Percentiles rank a stretch among this genome's conserved stretches.
Conservation (phyloP, 768 basidiomycete species). For the Panus rudis region DNA sequence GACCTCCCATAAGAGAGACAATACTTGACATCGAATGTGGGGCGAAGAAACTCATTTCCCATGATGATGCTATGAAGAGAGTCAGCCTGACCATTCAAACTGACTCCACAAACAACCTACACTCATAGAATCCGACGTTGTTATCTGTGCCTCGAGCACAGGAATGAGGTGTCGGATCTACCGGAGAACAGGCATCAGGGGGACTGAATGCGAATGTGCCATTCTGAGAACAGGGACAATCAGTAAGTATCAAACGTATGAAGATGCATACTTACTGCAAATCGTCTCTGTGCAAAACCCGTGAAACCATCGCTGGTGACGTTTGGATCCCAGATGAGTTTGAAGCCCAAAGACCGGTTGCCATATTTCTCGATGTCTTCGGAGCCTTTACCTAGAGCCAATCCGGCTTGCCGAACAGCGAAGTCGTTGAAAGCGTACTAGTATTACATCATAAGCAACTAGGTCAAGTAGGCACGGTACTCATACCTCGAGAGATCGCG, state of each 20-base stretch:
- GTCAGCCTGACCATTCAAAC: not conserved
- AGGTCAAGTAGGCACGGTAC: not conserved
- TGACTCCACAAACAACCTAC: conserved; percentile 18
- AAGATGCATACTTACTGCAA: conserved; percentile 25
- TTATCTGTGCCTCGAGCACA: conserved; percentile 45
- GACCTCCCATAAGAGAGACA: conserved; percentile 41
- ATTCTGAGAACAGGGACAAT: conserved; percentile 26
- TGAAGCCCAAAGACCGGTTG: conserved; percentile 46
- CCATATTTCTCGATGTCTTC: conserved; percentile 36
- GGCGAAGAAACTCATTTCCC: conserved; percentile 48
- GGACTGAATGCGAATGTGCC: conserved; percentile 44
- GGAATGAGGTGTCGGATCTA: conserved; percentile 39
- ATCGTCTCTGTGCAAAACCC: conserved; percentile 40
- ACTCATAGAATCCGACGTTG: conserved; percentile 47
- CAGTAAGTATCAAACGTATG: not conserved
- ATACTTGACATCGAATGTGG: conserved; percentile 45
- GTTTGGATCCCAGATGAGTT: conserved; percentile 42
- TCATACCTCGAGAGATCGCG: conserved; percentile 38
- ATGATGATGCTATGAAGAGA: conserved; percentile 35
- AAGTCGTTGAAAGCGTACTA: conserved; percentile 47
- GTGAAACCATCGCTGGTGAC: conserved; percentile 40
- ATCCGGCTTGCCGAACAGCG: conserved; percentile 44
- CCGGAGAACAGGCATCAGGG: conserved; percentile 42
- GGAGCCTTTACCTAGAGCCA: conserved; percentile 31
- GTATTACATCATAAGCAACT: not conserved